These are phyloP conservation scores for Chrysosporium keratinophilum DNA, from an alignment of 2,329 filamentous ascomycete genomes.

Conservation along the genomic window DNA sequence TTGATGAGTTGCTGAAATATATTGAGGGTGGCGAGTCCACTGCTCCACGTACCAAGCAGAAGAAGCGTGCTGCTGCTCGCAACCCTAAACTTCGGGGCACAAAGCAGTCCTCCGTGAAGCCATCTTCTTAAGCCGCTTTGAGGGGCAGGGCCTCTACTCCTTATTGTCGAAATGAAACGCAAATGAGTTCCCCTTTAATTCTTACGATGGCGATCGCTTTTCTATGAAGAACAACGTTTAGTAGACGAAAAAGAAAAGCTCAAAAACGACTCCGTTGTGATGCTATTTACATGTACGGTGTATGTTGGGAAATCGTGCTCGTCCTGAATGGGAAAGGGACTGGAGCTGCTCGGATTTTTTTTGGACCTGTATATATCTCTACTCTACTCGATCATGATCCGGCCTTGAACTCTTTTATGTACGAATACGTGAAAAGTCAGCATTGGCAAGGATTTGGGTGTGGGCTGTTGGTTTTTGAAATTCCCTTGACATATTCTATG, in stretches of 20 bases:
- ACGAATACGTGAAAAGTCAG: conserved; percentile 11
- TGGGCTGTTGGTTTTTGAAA: conserved; percentile 18
- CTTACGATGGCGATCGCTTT: neutral
- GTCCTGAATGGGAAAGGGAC: conserved; percentile 2
- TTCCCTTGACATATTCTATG: conserved; percentile 22
- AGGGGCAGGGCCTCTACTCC: neutral
- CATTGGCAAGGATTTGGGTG: conserved; percentile 10
- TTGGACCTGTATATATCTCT: conserved; percentile 15
- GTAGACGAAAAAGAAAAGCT: neutral
- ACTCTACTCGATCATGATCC: conserved; percentile 14
- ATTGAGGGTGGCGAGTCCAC: conserved; percentile 61
- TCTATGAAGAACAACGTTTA: neutral
- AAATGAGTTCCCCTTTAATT: neutral
- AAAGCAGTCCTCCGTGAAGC: conserved; percentile 29
- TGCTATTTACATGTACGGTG: neutral
- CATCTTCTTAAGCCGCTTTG: conserved; percentile 18
- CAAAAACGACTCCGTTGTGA: neutral
- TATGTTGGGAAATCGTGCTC: conserved; percentile 6
- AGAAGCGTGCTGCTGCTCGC: conserved; percentile 35
- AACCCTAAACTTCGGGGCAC: conserved; percentile 37
- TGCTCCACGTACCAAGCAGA: conserved; percentile 34
- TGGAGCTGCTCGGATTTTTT: conserved; percentile 1
- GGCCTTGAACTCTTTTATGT: conserved; percentile 8
- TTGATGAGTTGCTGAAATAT: conserved; percentile 87
- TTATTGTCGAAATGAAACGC: neutral